Evolutionary conservation across 2,329 filamentous ascomycete species (phyloP).

Genomic region (Sordariomycetes sp.): DNA sequence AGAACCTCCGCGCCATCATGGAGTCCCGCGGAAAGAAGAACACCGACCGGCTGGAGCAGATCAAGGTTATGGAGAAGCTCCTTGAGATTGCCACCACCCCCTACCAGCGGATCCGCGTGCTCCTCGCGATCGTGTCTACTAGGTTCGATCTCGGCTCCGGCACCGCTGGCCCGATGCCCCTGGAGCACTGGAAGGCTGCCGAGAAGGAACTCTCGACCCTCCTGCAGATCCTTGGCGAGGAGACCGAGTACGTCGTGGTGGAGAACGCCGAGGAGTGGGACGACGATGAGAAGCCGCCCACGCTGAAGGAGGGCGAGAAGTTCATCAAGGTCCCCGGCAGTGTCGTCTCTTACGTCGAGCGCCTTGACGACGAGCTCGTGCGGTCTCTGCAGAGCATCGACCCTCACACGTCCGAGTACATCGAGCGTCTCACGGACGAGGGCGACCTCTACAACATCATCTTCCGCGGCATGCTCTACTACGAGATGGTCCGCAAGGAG

Average conservation of each 20-base stretch:
- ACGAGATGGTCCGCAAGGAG: constrained; percentile 68
- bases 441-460: constrained; percentile 84
- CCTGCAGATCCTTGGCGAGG: constrained; percentile 67
- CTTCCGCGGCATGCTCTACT: constrained; percentile 79
- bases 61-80: constrained; percentile 94
- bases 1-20: constrained; percentile 85
- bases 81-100: constrained; percentile 79
- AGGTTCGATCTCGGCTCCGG: constrained; percentile 87
- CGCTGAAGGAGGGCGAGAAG: constrained; percentile 60
- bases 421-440: constrained; percentile 89
- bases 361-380: constrained; percentile 93
- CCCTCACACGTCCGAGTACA: constrained; percentile 97
- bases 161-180: constrained; percentile 69
- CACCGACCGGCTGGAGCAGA: constrained; percentile 89
- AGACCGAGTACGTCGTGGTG: constrained; percentile 72
- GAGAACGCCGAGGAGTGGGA: constrained; percentile 98
- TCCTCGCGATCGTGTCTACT: constrained; percentile 83
- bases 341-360: constrained; percentile 87
- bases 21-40: constrained; percentile 99
- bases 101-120: constrained; percentile 88
- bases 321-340: constrained; percentile 89
- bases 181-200: constrained; percentile 94
- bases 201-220: constrained; percentile 76
- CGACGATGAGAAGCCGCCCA: constrained; percentile 89
- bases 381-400: constrained; percentile 96